Evolutionary conservation across 2,329 filamentous ascomycete genomes (phyloP).

Genomic region (Fusarium austroafricanum): DNA sequence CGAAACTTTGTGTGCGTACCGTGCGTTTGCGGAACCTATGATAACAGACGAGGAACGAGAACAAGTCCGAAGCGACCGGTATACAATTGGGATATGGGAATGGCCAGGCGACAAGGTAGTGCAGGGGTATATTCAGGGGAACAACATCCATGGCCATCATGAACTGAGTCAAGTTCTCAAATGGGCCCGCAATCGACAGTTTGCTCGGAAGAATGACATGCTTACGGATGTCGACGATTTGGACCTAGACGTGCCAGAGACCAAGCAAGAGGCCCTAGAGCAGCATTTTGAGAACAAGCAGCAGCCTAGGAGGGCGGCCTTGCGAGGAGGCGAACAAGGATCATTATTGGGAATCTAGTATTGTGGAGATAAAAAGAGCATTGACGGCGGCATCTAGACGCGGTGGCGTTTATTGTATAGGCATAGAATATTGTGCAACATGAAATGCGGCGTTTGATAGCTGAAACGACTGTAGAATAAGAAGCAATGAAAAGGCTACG

Average conservation of each 20-base stretch:
- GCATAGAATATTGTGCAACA: constrained; percentile 26
- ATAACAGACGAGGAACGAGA: constrained; percentile 50
- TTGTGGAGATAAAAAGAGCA: constrained; percentile 9
- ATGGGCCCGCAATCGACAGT: constrained; percentile 31
- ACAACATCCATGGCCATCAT: constrained; percentile 42
- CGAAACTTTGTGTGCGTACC: constrained; percentile 60
- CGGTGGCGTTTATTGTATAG: constrained; percentile 35
- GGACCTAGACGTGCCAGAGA: constrained; percentile 4
- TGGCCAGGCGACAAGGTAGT: constrained; percentile 57
- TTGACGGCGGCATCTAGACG: constrained; percentile 31
- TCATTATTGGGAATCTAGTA: constrained; percentile 3
- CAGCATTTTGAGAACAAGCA: neutral
- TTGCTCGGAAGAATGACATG: constrained; percentile 8
- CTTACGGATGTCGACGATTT: constrained; percentile 13
- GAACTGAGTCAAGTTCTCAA: constrained; percentile 44
- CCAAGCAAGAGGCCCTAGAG: constrained; percentile 5
- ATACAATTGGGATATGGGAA: constrained; percentile 43
- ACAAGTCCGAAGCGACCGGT: constrained; percentile 47
- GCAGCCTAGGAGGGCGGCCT: constrained; percentile 9
- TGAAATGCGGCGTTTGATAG: constrained; percentile 5
- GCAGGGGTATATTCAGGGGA: constrained; percentile 47
- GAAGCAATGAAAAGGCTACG: constrained; percentile 16
- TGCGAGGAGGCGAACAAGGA: neutral
- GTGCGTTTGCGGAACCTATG: constrained; percentile 59
- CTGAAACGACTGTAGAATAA: constrained; percentile 20